Percentiles rank a stretch among this genome's conserved stretches.
Evolutionary conservation across 257 asterid species (phyloP).

Genomic region (Misopates orontium): DNA sequence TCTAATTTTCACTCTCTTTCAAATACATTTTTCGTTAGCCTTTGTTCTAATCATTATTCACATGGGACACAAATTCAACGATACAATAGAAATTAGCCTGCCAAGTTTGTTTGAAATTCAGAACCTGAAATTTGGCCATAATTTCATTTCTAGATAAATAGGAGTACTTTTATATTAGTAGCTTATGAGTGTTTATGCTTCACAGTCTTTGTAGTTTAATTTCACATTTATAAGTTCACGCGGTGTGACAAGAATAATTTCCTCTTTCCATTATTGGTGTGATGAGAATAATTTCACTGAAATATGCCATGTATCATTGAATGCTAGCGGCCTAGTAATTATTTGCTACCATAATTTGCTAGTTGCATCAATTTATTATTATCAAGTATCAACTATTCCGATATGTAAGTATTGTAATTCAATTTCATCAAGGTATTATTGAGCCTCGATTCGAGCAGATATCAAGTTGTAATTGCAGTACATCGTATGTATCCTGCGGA

Average conservation of each 20-base stretch:
- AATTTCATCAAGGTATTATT: background rate
- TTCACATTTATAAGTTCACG: background rate
- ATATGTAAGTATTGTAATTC: background rate
- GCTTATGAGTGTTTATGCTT: background rate
- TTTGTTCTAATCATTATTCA: too few relatives aligned
- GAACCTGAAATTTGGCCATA: too few relatives aligned
- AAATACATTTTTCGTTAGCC: too few relatives aligned
- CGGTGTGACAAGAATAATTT: background rate
- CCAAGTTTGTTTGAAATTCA: too few relatives aligned
- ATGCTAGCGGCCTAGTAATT: too few relatives aligned
- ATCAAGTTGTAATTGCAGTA: conserved; percentile 8
- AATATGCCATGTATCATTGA: too few relatives aligned
- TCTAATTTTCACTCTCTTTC: too few relatives aligned
- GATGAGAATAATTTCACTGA: background rate
- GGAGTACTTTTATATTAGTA: too few relatives aligned
- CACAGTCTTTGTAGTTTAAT: background rate
- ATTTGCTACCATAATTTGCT: too few relatives aligned
- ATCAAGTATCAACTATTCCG: background rate
- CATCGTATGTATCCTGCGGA: conserved; percentile 14
- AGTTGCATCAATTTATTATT: background rate
- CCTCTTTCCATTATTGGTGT: background rate
- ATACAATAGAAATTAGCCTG: too few relatives aligned
- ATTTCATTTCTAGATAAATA: too few relatives aligned
- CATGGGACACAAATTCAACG: too few relatives aligned
- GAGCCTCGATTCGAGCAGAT: background rate